Percentiles rank a stretch among this genome's conserved stretches.
Evolutionary conservation across 148 eudicot species (phyloP).

Genomic region (Nyssa sinensis): DNA sequence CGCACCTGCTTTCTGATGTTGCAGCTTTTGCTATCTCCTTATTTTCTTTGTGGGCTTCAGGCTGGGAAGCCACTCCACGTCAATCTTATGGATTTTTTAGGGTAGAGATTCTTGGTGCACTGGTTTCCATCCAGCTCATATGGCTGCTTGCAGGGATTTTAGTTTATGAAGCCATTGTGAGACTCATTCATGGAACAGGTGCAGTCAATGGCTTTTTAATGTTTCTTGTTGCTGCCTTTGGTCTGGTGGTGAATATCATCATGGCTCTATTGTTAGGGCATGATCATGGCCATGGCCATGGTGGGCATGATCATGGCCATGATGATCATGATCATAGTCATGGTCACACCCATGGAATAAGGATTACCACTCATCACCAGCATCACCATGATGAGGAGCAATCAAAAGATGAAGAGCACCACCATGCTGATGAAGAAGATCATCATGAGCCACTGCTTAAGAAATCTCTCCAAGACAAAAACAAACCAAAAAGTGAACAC

Average conservation of each 20-base stretch:
- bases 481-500: constrained; percentile 8
- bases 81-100: constrained; percentile 90
- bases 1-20: constrained; percentile 91
- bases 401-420: constrained; percentile 22
- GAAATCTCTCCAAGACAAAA: constrained; percentile 15
- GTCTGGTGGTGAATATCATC: constrained; percentile 62
- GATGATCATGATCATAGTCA: constrained; percentile 17
- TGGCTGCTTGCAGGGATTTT: constrained; percentile 92
- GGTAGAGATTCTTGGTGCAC: constrained; percentile 82
- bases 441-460: constrained; percentile 46
- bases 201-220: constrained; percentile 75
- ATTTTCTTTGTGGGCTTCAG: constrained; percentile 89
- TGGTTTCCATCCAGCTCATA: constrained; percentile 86
- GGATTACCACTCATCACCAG: constrained; percentile 3
- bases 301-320: constrained; percentile 26
- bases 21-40: constrained; percentile 93
- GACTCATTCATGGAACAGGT: constrained; percentile 55
- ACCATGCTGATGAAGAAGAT: constrained; percentile 38
- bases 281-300: constrained; percentile 66
- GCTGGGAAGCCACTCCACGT: constrained; percentile 95
- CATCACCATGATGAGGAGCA: neutral
- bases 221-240: constrained; percentile 79
- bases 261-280: constrained; percentile 82
- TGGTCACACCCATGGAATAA: neutral
- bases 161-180: constrained; percentile 69